These are phyloP conservation scores for Pseudogymnoascus sp. DNA, from an alignment of 2,329 filamentous ascomycete genomes.

Conservation along the genomic window DNA sequence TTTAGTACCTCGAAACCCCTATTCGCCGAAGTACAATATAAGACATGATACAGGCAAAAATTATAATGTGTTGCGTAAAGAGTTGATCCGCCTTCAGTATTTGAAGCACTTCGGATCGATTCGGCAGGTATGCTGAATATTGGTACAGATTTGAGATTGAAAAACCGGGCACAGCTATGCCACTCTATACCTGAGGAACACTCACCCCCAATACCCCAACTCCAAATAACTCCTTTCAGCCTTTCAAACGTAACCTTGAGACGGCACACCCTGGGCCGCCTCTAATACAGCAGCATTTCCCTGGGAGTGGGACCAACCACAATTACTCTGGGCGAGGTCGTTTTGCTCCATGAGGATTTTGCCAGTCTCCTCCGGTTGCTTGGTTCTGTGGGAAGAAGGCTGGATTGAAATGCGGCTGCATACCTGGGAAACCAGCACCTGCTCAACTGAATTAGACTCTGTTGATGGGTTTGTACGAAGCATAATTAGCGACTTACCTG, in stretches of 20 bases:
- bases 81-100: neutral
- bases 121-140: neutral
- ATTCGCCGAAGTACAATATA: neutral
- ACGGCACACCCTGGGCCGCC: neutral
- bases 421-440: slow-evolving; percentile 56
- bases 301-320: neutral
- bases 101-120: neutral
- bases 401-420: slow-evolving; percentile 65
- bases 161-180: neutral
- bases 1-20: neutral
- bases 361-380: slow-evolving; percentile 49
- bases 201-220: slow-evolving; percentile 16
- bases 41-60: neutral
- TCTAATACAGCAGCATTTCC: neutral
- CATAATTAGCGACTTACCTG: slow-evolving; percentile 38
- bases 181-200: slow-evolving; percentile 2
- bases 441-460: slow-evolving; percentile 16
- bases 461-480: slow-evolving; percentile 14
- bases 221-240: slow-evolving; percentile 19
- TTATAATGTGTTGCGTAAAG: neutral
- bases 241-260: slow-evolving; percentile 17
- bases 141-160: slow-evolving; percentile 6
- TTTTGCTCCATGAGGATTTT: slow-evolving; percentile 78
- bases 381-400: slow-evolving; percentile 59
- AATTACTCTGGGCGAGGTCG: slow-evolving; percentile 61